phyloP scores from a whole-genome alignment of 1,139 yeast genomes.

The Yamadazyma triangularis region DNA sequence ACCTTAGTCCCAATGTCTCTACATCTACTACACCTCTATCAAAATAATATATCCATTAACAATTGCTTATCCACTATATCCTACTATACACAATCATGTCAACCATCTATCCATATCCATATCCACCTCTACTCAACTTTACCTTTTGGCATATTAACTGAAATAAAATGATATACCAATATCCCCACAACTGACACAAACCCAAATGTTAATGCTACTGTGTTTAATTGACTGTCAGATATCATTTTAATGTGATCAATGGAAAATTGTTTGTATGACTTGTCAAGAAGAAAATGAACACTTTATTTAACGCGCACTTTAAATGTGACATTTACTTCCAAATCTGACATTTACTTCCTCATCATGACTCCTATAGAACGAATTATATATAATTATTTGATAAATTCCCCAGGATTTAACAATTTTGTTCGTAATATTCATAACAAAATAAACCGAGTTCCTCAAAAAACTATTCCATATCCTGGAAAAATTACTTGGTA shows the following conservation, averaged over 20 bases:
- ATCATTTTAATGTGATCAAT: too few species aligned
- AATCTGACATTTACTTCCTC: too few species aligned
- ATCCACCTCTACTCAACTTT: not conserved
- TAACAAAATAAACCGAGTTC: constrained; percentile 62
- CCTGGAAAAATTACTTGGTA: constrained; percentile 47
- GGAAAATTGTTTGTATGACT: too few species aligned
- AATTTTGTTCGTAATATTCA: constrained; percentile 63
- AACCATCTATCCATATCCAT: too few species aligned
- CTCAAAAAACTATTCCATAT: constrained; percentile 19
- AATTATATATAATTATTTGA: constrained; percentile 41
- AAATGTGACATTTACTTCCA: too few species aligned
- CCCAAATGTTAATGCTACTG: constrained; percentile 74
- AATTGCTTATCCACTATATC: too few species aligned
- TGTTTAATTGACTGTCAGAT: constrained; percentile 72
- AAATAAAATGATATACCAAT: constrained; percentile 60
- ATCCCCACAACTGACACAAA: constrained; percentile 67
- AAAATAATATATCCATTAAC: too few species aligned
- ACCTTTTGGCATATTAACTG: constrained; percentile 27
- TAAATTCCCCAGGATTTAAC: constrained; percentile 63
- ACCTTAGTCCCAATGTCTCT: too few species aligned
- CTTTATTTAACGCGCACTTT: too few species aligned
- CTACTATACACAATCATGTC: too few species aligned
- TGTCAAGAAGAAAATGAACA: too few species aligned
- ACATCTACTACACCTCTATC: too few species aligned
- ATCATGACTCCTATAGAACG: constrained; percentile 44